Evolutionary conservation across 2,329 filamentous ascomycete genomes (phyloP).

Genomic region (Arthroderma uncinatum): DNA sequence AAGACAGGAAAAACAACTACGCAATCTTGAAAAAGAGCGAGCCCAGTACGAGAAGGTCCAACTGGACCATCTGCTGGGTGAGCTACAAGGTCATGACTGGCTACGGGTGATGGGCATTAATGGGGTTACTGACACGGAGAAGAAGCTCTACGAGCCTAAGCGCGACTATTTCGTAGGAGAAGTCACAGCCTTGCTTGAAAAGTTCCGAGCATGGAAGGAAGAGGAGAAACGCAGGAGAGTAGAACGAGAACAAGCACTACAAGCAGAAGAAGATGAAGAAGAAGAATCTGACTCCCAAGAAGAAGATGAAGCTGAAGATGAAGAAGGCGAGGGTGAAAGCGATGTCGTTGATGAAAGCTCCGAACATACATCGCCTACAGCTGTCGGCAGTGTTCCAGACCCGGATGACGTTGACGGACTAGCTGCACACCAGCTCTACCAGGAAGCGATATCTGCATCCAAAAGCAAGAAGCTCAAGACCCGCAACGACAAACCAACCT

Average conservation of each 20-base stretch:
- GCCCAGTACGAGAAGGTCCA: conserved; percentile 57
- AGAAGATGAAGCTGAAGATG: conserved; percentile 18
- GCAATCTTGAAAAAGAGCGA: conserved; percentile 56
- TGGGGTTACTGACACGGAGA: conserved; percentile 70
- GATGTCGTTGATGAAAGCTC: conserved; percentile 6
- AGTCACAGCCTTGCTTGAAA: conserved; percentile 69
- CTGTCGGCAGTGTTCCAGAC: conserved; percentile 46
- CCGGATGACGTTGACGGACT: conserved; percentile 60
- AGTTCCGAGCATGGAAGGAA: conserved; percentile 77
- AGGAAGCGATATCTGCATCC: conserved; percentile 44
- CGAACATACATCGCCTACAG: conserved; percentile 18
- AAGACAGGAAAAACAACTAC: conserved; percentile 55
- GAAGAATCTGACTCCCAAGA: conserved; percentile 34
- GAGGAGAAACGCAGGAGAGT: conserved; percentile 76
- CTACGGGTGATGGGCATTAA: conserved; percentile 82
- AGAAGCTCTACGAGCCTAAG: conserved; percentile 76
- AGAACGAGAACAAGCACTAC: conserved; percentile 57
- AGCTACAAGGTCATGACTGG: conserved; percentile 86
- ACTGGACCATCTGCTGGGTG: conserved; percentile 60
- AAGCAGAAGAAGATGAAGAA: conserved; percentile 44
- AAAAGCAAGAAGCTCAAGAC: not conserved
- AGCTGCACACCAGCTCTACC: conserved; percentile 62
- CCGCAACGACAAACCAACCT: not conserved
- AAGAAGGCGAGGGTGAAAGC: conserved; percentile 3
- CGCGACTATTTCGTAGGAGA: conserved; percentile 74